Base-by-base conservation (phyloP, 164 flowering plant genomes). In the Cinnamomum chago region DNA sequence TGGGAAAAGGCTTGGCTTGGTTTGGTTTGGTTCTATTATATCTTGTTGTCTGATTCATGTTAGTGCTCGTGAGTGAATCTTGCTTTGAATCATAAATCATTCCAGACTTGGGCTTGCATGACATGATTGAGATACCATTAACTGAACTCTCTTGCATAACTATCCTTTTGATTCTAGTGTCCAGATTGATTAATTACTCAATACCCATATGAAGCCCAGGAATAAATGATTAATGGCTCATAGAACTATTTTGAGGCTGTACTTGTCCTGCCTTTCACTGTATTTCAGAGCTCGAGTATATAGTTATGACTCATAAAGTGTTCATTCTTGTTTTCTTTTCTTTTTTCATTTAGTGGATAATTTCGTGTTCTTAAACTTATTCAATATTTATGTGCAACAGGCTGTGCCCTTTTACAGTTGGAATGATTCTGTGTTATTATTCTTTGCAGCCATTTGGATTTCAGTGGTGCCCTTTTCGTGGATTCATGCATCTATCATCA, bases 391-490 rank as follows among this genome's bases (percentile, higher is more conserved):
- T 12, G 24, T 11, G 13, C 27, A 64, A 4, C 66, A n/a, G 11
- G 23, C 27, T 22, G 23, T 24, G 13, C 20, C 52, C 23, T 62
- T 28, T 30, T 20, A 17, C 67, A 55, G 25, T 6, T 70, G 35
- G 40, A 50, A 70, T 67, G 40, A 65, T 33, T 55, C 27, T 28
- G 58, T 28, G 22, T 73, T 74, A 72, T 70, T 27, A 60, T 52
- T 75, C 15, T 35, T 81, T 85, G 90, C 89, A 89, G 95, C 79
- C 90, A 35, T 78, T 87, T 81, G 91, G 90, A 70, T 79, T 89
- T 69, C 92, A 86, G 58, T 91, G 96, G 96, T 89, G 96, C 73
- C 96, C 96, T 35, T 88, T 85, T 80, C 82, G 88, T 69, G 87
- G 88, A 73, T 79, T 85, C 30, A 70, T 92, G 20, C 85, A 88